A percentile compares a stretch with the other conserved stretches of the same genome.
Evolutionary conservation across 2,329 filamentous ascomycete genomes (phyloP).

Genomic region (Xylaria multiplex): DNA sequence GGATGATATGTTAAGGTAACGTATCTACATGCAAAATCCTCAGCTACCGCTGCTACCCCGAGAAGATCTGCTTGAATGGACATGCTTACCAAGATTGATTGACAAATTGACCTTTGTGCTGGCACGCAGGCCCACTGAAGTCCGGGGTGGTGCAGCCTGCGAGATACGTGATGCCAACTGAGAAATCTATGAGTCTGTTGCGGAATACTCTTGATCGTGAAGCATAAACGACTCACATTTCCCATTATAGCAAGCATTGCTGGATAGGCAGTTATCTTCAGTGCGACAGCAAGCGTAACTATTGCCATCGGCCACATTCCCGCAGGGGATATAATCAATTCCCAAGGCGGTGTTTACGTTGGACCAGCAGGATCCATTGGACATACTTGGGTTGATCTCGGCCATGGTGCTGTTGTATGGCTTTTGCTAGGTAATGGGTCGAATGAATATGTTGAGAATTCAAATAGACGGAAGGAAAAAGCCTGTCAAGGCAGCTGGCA

Average conservation of each 20-base stretch:
- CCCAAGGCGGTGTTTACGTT: slow-evolving; percentile 31
- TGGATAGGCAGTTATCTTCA: slow-evolving; percentile 39
- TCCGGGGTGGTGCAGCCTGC: slow-evolving; percentile 40
- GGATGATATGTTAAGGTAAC: not conserved
- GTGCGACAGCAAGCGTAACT: slow-evolving; percentile 40
- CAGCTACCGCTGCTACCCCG: no score
- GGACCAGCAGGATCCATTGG: slow-evolving; percentile 41
- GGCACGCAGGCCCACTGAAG: slow-evolving; percentile 37
- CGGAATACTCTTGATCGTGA: not conserved
- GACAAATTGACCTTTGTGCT: slow-evolving; percentile 36
- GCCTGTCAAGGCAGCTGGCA: not conserved
- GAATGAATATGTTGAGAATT: not conserved
- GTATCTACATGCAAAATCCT: not conserved
- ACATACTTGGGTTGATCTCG: slow-evolving; percentile 29
- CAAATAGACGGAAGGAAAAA: not conserved
- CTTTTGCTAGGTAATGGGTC: not conserved
- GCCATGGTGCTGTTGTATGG: slow-evolving; percentile 24
- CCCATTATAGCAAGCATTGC: slow-evolving; percentile 38
- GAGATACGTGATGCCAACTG: slow-evolving; percentile 38
- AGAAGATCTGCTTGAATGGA: not conserved
- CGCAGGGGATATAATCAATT: slow-evolving; percentile 41
- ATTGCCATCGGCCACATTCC: slow-evolving; percentile 35
- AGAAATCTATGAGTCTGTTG: slow-evolving; percentile 20
- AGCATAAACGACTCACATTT: slow-evolving; percentile 31
- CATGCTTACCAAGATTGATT: slow-evolving; percentile 35